Percentiles rank a stretch among this genome's conserved stretches.
phyloP scores from a whole-genome alignment of 2,329 filamentous ascomycete genomes.

The Fusarium tupiense region DNA sequence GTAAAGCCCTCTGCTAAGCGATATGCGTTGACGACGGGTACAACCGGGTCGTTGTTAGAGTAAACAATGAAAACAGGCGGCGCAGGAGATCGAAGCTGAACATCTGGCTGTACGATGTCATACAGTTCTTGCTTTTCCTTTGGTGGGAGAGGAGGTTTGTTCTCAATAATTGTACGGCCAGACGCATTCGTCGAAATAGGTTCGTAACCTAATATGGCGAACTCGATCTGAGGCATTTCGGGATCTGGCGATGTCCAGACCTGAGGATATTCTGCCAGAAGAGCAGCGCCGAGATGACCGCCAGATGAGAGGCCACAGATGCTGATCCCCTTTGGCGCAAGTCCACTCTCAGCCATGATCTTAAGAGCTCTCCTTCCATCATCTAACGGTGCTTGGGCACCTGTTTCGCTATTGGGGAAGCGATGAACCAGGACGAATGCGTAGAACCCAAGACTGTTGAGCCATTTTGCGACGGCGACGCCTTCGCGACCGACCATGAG shows the following conservation, averaged over 20 bases:
- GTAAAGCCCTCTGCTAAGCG: constrained; percentile 32
- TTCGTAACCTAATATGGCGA: constrained; percentile 35
- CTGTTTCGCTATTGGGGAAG: constrained; percentile 24
- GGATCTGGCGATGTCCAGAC: constrained; percentile 30
- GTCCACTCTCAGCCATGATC: constrained; percentile 21
- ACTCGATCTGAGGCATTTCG: constrained; percentile 11
- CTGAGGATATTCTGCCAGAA: constrained; percentile 33
- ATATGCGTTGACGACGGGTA: constrained; percentile 34
- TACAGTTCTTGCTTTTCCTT: constrained; percentile 37
- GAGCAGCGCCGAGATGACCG: constrained; percentile 34
- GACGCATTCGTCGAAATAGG: constrained; percentile 37
- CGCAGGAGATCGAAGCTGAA: constrained; percentile 18
- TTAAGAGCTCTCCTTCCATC: constrained; percentile 35
- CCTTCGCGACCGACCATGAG: constrained; percentile 40
- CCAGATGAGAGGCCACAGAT: constrained; percentile 39
- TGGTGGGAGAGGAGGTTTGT: constrained; percentile 33
- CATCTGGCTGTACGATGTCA: constrained; percentile 32
- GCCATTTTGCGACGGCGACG: constrained; percentile 33
- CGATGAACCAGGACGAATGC: constrained; percentile 40
- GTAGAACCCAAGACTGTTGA: constrained; percentile 36
- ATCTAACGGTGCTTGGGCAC: constrained; percentile 31
- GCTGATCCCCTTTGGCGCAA: constrained; percentile 20
- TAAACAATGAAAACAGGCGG: constrained; percentile 36
- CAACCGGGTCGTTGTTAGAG: constrained; percentile 38
- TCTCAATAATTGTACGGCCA: constrained; percentile 30